These are phyloP conservation scores for Guadua angustifolia DNA, from an alignment of 176 grass and related monocot species.

Conservation along the genomic window DNA sequence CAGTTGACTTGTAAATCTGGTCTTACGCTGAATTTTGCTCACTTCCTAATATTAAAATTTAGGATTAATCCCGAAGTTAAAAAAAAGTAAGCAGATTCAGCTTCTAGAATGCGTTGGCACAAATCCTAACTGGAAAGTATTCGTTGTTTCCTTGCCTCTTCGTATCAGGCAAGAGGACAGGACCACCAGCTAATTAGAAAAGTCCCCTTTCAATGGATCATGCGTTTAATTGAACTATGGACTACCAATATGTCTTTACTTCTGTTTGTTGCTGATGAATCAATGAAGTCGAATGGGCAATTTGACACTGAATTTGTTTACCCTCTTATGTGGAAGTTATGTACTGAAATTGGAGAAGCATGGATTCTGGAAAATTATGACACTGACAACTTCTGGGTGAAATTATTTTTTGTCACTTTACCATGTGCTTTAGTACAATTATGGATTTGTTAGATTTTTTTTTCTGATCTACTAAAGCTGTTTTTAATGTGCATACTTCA, in stretches of 20 bases:
- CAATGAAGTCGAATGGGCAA: not conserved
- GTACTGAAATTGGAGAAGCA: not conserved
- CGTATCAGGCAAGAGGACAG: not conserved
- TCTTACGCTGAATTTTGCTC: not conserved
- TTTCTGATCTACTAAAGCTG: slow-evolving; percentile 31
- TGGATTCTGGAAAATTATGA: slow-evolving; percentile 16
- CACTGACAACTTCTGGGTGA: not conserved
- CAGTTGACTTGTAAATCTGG: not conserved
- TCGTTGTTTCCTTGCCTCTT: slow-evolving; percentile 1
- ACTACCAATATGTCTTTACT: not conserved
- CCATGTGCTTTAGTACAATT: not conserved
- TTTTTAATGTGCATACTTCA: slow-evolving; percentile 40
- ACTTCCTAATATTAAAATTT: not conserved
- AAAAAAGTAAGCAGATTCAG: not conserved
- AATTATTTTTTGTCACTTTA: not conserved
- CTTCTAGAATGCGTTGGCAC: not conserved
- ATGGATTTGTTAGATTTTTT: not conserved
- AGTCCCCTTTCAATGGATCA: slow-evolving; percentile 4
- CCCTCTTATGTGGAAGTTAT: not conserved
- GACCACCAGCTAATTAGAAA: slow-evolving; percentile 40
- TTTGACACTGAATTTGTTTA: not conserved
- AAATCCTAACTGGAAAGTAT: not conserved
- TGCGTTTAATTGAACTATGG: not conserved
- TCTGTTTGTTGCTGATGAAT: not conserved
- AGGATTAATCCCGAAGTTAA: not conserved